These are phyloP conservation scores for Hamigera avellanea DNA, from an alignment of 495 filamentous ascomycete species.

Conservation along the genomic window DNA sequence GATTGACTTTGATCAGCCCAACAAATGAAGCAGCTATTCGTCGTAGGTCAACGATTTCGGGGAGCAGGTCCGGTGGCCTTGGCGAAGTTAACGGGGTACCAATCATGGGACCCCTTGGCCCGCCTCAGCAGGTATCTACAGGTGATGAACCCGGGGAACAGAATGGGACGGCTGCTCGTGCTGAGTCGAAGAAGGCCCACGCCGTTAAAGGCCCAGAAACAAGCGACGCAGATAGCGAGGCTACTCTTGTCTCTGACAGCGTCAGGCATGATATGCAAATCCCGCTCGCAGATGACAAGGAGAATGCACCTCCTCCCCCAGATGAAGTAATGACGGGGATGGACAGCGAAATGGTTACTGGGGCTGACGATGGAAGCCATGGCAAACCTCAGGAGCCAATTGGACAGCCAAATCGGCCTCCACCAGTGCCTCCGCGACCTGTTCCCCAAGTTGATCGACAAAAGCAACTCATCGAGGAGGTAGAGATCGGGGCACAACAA, in stretches of 20 bases:
- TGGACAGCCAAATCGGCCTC: slow-evolving; percentile 20
- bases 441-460: slow-evolving; percentile 20
- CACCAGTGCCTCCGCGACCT: slow-evolving; percentile 38
- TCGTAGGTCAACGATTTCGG: slow-evolving; percentile 40
- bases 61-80: slow-evolving; percentile 23
- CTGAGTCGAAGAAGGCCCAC: slow-evolving; percentile 7
- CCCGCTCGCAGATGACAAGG: slow-evolving; percentile 25
- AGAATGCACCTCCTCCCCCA: slow-evolving; percentile 24
- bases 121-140: slow-evolving; percentile 20
- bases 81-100: slow-evolving; percentile 42
- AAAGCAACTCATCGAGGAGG: slow-evolving; percentile 37
- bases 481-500: slow-evolving; percentile 61
- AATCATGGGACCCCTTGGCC: slow-evolving; percentile 39
- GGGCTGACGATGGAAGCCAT: slow-evolving; percentile 3
- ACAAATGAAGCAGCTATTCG: slow-evolving; percentile 46
- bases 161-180: neutral
- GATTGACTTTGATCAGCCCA: slow-evolving; percentile 60
- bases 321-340: slow-evolving; percentile 9
- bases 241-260: slow-evolving; percentile 37
- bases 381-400: slow-evolving; percentile 7
- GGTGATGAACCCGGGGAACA: slow-evolving; percentile 12
- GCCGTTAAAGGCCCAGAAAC: slow-evolving; percentile 7
- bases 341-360: slow-evolving; percentile 4
- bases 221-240: slow-evolving; percentile 35
- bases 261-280: slow-evolving; percentile 11